These are phyloP conservation scores for Knoxdaviesia capensis DNA, from an alignment of 2,329 filamentous ascomycete genomes.

Conservation along the genomic window DNA sequence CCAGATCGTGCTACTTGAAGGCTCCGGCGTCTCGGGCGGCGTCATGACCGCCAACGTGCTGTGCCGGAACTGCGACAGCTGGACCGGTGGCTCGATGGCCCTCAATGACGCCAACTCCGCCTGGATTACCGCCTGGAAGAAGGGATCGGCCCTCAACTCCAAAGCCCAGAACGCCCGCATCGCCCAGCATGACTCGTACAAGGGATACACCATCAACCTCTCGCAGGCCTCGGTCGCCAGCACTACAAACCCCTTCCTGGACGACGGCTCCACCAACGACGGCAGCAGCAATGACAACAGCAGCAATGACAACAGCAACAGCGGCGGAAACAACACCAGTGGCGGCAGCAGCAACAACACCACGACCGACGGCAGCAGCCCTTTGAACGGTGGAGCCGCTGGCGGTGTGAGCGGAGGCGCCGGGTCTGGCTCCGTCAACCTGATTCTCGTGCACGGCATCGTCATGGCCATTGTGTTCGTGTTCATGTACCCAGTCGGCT, in stretches of 20 bases:
- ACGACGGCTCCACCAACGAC: slow-evolving; percentile 3
- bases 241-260: slow-evolving; percentile 32
- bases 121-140: slow-evolving; percentile 37
- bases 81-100: slow-evolving; percentile 21
- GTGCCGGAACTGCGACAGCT: slow-evolving; percentile 30
- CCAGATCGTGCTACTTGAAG: slow-evolving; percentile 31
- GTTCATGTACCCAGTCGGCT: slow-evolving; percentile 37
- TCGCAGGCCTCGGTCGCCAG: slow-evolving; percentile 21
- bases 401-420: slow-evolving; percentile 4
- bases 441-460: slow-evolving; percentile 30
- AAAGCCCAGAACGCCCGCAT: slow-evolving; percentile 19
- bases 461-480: slow-evolving; percentile 41
- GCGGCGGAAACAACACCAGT: slow-evolving; percentile 5
- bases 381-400: slow-evolving; percentile 4
- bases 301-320: slow-evolving; percentile 4
- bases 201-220: slow-evolving; percentile 26
- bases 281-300: slow-evolving; percentile 5
- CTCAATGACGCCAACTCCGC: slow-evolving; percentile 17
- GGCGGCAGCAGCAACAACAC: slow-evolving; percentile 4
- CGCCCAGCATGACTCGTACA: slow-evolving; percentile 22
- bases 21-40: slow-evolving; percentile 31
- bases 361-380: slow-evolving; percentile 3
- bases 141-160: slow-evolving; percentile 23
- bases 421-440: slow-evolving; percentile 4
- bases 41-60: slow-evolving; percentile 39